phyloP scores from a whole-genome alignment of 345 rosid genomes.

The Pugionium cornutum region DNA sequence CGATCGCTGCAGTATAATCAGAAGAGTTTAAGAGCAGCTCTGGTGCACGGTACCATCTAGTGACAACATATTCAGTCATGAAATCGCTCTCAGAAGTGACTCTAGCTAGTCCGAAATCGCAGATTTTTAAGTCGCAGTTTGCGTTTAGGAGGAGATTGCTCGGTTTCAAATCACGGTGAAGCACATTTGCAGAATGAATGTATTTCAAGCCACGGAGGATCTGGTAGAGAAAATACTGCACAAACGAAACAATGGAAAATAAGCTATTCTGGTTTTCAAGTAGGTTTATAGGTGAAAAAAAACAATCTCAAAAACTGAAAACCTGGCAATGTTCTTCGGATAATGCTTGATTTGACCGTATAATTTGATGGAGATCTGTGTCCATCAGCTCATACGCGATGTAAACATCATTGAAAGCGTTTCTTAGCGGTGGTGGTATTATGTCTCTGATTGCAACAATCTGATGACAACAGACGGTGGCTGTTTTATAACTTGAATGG shows the following conservation, averaged over 20 bases:
- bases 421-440: slow-evolving; percentile 89
- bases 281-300: neutral
- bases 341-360: slow-evolving; percentile 82
- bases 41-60: slow-evolving; percentile 99
- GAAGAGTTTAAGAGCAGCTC: slow-evolving; percentile 92
- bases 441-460: slow-evolving; percentile 98
- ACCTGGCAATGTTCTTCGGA: slow-evolving; percentile 99
- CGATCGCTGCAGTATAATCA: slow-evolving; percentile 95
- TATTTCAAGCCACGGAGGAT: slow-evolving; percentile 96
- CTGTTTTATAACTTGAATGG: neutral
- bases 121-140: slow-evolving; percentile 93
- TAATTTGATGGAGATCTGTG: slow-evolving; percentile 86
- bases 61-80: slow-evolving; percentile 98
- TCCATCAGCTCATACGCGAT: slow-evolving; percentile 97
- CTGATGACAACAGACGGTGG: slow-evolving; percentile 43
- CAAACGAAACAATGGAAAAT: neutral
- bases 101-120: slow-evolving; percentile 96
- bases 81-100: slow-evolving; percentile 97
- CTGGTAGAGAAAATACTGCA: slow-evolving; percentile 97
- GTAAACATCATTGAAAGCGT: slow-evolving; percentile 85
- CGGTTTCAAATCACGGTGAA: slow-evolving; percentile 95
- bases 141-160: slow-evolving; percentile 96
- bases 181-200: slow-evolving; percentile 95
- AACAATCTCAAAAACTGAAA: slow-evolving; percentile 25
- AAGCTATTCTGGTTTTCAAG: neutral